Evolutionary conservation across 2,329 filamentous ascomycete genomes (phyloP).

Genomic region (Seiridium unicorne): DNA sequence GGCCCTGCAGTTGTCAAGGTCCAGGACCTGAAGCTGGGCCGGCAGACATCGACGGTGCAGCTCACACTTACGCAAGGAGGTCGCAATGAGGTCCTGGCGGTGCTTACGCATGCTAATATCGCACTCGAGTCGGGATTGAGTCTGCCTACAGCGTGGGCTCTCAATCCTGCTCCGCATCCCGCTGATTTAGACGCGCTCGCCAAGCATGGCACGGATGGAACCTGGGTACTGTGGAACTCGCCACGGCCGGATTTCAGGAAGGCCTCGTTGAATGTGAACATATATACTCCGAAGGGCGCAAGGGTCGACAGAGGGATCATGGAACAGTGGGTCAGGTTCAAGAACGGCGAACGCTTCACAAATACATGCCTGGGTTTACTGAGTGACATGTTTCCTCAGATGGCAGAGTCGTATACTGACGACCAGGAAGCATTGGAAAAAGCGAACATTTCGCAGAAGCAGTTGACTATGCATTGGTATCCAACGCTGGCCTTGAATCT

Average conservation of each 20-base stretch:
- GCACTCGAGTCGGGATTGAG: conserved; percentile 54
- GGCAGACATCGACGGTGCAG: conserved; percentile 32
- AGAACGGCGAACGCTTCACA: conserved; percentile 24
- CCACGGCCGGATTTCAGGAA: conserved; percentile 23
- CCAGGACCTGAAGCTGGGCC: conserved; percentile 30
- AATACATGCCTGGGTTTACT: conserved; percentile 24
- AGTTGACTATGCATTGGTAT: conserved; percentile 48
- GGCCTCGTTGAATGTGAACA: conserved; percentile 17
- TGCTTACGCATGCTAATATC: conserved; percentile 65
- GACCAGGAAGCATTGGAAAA: not conserved
- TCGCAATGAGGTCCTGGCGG: conserved; percentile 61
- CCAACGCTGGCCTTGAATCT: conserved; percentile 67
- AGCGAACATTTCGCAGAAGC: not conserved
- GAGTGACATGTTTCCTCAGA: conserved; percentile 26
- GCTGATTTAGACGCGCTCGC: conserved; percentile 12
- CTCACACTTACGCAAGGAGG: conserved; percentile 27
- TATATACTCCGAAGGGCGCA: conserved; percentile 20
- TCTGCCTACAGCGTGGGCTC: conserved; percentile 47
- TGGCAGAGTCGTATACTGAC: conserved; percentile 17
- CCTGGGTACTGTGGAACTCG: conserved; percentile 18
- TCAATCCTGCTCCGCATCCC: conserved; percentile 33
- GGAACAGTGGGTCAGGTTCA: conserved; percentile 28
- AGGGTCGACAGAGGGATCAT: conserved; percentile 18
- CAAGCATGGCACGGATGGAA: conserved; percentile 22
- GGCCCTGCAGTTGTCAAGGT: conserved; percentile 25